phyloP scores from a whole-genome alignment of 176 grass and related monocot species.

The Musa acuminata region DNA sequence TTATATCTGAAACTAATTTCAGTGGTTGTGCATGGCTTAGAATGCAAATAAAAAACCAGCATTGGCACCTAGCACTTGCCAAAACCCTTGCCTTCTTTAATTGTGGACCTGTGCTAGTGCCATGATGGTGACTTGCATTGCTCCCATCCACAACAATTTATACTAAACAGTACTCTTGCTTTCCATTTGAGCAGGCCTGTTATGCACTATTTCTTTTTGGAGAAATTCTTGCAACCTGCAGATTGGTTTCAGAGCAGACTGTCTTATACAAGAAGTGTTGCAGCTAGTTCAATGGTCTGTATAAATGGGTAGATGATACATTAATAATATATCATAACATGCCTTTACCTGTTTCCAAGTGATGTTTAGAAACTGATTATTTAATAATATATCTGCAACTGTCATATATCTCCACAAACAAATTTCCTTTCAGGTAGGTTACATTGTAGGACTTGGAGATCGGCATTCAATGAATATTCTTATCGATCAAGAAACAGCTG shows the following conservation, averaged over 20 bases:
- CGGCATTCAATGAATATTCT: constrained; percentile 96
- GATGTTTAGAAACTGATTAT: background rate
- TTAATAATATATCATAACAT: background rate
- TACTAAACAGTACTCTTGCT: background rate
- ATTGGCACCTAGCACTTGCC: background rate
- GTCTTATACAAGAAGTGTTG: constrained; percentile 86
- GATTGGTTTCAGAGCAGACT: constrained; percentile 89
- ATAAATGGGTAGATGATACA: background rate
- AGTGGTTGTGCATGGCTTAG: background rate
- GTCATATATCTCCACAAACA: constrained; percentile 7
- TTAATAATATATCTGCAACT: background rate
- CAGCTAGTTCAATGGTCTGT: constrained; percentile 77
- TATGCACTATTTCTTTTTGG: constrained; percentile 92
- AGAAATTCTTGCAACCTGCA: constrained; percentile 79
- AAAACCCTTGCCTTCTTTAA: background rate
- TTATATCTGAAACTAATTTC: background rate
- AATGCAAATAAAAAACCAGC: background rate
- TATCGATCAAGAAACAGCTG: constrained; percentile 85
- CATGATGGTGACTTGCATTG: background rate
- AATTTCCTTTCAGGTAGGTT: constrained; percentile 60
- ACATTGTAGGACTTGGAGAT: constrained; percentile 95
- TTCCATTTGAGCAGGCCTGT: constrained; percentile 53
- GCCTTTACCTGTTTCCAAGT: background rate
- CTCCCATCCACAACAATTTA: background rate
- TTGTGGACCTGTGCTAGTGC: background rate